Evolutionary conservation across 345 rosid species (phyloP).

Genomic region (Laguncularia racemosa): DNA sequence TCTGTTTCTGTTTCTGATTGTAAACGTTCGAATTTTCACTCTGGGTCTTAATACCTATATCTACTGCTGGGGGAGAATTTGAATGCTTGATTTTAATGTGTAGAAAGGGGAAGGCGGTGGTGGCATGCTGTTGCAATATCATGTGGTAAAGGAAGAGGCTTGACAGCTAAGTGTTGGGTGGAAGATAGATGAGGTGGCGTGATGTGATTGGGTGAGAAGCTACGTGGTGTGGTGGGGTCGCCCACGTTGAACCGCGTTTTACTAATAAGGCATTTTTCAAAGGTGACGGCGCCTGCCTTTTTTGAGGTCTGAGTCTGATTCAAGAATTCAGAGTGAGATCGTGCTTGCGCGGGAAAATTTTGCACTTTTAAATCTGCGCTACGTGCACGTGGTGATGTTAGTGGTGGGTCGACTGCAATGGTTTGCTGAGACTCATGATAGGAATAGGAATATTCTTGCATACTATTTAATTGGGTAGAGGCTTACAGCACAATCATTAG

Average conservation of each 20-base stretch:
- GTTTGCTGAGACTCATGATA: no score
- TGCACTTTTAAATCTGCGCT: background rate
- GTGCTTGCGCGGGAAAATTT: conserved; percentile 36
- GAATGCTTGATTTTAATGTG: no score
- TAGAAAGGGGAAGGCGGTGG: conserved; percentile 1
- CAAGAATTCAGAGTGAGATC: background rate
- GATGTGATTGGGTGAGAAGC: no score
- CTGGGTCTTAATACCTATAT: background rate
- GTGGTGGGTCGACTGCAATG: no score
- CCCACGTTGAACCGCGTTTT: conserved; percentile 10
- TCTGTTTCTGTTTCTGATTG: background rate
- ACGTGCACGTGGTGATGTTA: no score
- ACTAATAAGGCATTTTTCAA: conserved; percentile 8
- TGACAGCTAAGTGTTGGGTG: conserved; percentile 19
- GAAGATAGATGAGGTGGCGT: conserved; percentile 15
- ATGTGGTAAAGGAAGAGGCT: background rate
- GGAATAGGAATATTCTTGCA: no score
- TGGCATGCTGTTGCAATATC: no score
- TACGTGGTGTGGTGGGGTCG: conserved; percentile 1
- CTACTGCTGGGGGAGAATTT: no score
- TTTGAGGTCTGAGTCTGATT: no score
- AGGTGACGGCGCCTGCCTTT: conserved; percentile 19
- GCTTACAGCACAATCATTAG: no score
- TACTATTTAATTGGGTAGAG: no score
- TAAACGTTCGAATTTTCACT: background rate